Base-by-base conservation (phyloP, 2,329 filamentous ascomycete genomes). In the Orbilia blumenaviensis region DNA sequence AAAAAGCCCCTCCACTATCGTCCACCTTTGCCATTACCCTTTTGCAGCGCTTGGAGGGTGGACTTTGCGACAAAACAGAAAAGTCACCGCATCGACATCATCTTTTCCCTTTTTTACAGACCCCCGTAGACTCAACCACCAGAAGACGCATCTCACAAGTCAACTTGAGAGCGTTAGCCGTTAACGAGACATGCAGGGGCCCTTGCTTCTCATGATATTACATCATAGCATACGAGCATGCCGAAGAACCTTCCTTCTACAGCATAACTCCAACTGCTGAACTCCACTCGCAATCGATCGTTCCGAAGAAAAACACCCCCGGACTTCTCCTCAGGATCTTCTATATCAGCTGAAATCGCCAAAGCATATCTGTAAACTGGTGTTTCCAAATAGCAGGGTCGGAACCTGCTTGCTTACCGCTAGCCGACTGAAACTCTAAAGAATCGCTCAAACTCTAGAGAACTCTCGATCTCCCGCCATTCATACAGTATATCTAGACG, bases 141-240 rank as follows among this genome's bases (percentile, higher is more conserved):
- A 44, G 25, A 18, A 27, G 16, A 38, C 52, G 36, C 25, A 38
- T 36, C 27, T 27, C 18, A 27, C 44, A 16, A 23, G n/a, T 34
- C 29, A 10, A 34, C 10, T 34, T 5, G 29, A 34, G 10, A 34
- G n/a, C n/a, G n/a, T n/a, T n/a, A n/a, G n/a, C n/a, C 29, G 29
- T 34, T 23, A 52, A 27, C 34, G 38, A 58, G 44, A 61, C 16
- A 56, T 60, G 56, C 71, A 72, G 23, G 60, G 62, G 62, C 56
- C 71, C 63, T 75, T 75, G 71, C 56, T 63, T 58, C 27, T 58
- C 64, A 69, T 69, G 72, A 76, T 76, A 76, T 76, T 76, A 76
- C 72, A 76, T 76, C 72, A 76, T 76, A 76, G 63, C 63, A 44
- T 27, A 58, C 21, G 27, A 52, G 38, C 46, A 76, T 60, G 72